phyloP scores from a whole-genome alignment of 2,329 filamentous ascomycete genomes.

The Leptographium lundbergii region DNA sequence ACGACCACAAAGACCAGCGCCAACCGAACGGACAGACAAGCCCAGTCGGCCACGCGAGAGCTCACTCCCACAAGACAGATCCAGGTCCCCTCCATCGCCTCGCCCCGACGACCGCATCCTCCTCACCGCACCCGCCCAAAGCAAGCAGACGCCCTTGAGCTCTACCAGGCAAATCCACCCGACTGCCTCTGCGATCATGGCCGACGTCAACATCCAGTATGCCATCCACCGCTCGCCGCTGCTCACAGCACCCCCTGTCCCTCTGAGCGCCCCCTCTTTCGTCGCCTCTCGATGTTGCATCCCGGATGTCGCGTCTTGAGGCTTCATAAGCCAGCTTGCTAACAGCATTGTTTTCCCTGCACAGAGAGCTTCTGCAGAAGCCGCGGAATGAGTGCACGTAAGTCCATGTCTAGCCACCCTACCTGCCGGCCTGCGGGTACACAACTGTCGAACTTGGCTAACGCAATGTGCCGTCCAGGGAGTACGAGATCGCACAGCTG shows the following conservation, averaged over 20 bases:
- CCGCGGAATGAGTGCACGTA: constrained; percentile 14
- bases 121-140: too few relatives aligned
- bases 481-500: constrained; percentile 77
- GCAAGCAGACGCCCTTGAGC: too few relatives aligned
- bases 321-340: background rate
- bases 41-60: too few relatives aligned
- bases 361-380: constrained; percentile 13
- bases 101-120: too few relatives aligned
- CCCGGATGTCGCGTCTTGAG: background rate
- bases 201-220: constrained; percentile 13
- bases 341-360: background rate
- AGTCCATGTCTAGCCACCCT: background rate
- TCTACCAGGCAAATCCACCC: background rate
- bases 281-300: background rate
- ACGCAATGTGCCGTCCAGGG: constrained; percentile 33
- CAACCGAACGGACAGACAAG: too few relatives aligned
- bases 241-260: background rate
- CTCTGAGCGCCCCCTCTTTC: background rate
- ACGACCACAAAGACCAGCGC: too few relatives aligned
- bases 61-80: too few relatives aligned
- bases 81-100: too few relatives aligned
- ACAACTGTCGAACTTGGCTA: background rate
- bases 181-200: constrained; percentile 2
- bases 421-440: too few relatives aligned
- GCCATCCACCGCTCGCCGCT: background rate